Evolutionary conservation across 31 red algal species (phyloP), one percentile per base, ranked within the genome.

Genomic region (Asparagopsis taxiformis): DNA sequence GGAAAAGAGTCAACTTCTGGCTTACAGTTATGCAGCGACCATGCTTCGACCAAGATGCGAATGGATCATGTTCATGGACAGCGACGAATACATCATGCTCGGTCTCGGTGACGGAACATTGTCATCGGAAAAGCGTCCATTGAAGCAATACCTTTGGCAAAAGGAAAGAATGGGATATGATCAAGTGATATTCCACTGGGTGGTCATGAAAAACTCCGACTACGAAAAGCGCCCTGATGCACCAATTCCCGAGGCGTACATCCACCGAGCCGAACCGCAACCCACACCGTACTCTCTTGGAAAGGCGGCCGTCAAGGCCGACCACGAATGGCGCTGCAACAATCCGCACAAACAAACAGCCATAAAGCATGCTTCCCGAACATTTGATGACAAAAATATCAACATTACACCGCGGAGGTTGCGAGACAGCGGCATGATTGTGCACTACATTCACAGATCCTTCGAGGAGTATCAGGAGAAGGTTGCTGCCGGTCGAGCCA

Each of bases 11-110:
- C 77, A 81, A 35, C 61, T 81, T 17, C 63, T 56, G 13, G 77
- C 77, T 25, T 59, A 81, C 24, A 61, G 59, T 39, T 59, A 81
- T 51, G 61, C 62, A 15, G 22, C 70, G 4, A 1, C 60, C 0
- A 37, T 70, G 20, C 37, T 48, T 9, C 34, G 77, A 7, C 77
- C 41, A 49, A 16, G 62, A 41, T 81, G 77, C 25, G 11, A 81
- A 81, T 81, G 77, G 77, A 50, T 31, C 15, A 30, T 81, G 17
- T 31, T 81, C 2, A 81, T 61, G 29, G 77, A 81, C 25, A 59
- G 63, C 3, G 77, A 81, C 36, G 77, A 81, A 33, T 81, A 81
- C 48, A 13, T 81, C 1, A 70, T 70, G 63, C 23, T 62, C 32
- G 11, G 44, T 0, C 3, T 20, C 13, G 41, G 41, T 6, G 41